These are phyloP conservation scores for Diplosphaera chodatii DNA, from an alignment of 139 green algal species.

Conservation along the genomic window DNA sequence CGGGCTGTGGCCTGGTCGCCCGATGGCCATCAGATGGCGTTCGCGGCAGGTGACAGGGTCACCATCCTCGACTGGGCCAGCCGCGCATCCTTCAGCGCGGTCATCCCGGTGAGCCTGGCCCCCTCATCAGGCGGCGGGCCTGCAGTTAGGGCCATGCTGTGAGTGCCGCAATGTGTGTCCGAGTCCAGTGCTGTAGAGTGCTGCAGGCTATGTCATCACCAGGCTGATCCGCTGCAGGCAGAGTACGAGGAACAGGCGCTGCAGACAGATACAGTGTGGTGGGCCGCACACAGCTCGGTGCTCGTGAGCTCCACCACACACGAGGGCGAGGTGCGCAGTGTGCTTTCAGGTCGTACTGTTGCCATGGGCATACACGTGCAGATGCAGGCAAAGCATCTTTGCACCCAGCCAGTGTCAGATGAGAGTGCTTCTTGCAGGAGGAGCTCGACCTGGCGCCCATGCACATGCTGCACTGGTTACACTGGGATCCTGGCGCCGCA, in stretches of 20 bases:
- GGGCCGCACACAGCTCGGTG: neutral
- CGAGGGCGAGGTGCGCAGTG: neutral
- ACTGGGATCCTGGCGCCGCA: neutral
- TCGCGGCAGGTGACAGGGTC: constrained; percentile 15
- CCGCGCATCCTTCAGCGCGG: neutral
- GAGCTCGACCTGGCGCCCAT: constrained; percentile 14
- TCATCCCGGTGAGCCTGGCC: neutral
- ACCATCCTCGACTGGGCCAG: neutral
- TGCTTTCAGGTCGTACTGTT: too few species aligned
- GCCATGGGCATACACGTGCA: too few species aligned
- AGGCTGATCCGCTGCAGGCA: too few species aligned
- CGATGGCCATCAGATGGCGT: constrained; percentile 13
- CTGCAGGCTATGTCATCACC: too few species aligned
- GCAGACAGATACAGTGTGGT: constrained; percentile 16
- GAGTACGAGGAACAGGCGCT: neutral
- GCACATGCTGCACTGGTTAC: constrained; percentile 18
- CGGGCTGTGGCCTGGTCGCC: constrained; percentile 17
- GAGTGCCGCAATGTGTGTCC: too few species aligned
- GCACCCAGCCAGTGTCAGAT: too few species aligned
- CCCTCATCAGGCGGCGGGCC: too few species aligned
- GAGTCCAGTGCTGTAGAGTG: too few species aligned
- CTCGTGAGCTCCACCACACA: constrained; percentile 6
- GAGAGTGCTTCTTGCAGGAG: too few species aligned
- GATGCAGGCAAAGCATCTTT: too few species aligned
- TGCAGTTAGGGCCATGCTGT: too few species aligned